Evolutionary conservation across 1,139 yeast genomes (phyloP).

Genomic region (Scheffersomyces insectosa): DNA sequence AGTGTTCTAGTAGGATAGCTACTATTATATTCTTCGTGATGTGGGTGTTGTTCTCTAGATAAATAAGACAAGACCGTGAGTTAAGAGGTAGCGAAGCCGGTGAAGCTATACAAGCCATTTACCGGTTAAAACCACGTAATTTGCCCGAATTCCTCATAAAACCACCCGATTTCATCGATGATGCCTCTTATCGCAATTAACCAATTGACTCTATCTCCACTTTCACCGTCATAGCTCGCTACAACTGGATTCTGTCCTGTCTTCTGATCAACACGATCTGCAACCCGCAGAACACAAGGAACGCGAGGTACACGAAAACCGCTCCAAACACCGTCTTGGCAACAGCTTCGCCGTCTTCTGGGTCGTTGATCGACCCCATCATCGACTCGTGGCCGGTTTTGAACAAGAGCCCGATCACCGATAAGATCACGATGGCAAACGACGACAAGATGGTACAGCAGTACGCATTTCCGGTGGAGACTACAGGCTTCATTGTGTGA

Average conservation of each 20-base stretch:
- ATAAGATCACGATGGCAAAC: slow-evolving; percentile 83
- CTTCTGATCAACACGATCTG: slow-evolving; percentile 68
- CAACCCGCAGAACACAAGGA: slow-evolving; percentile 86
- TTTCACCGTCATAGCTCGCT: not conserved
- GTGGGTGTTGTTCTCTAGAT: no score
- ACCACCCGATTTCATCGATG: no score
- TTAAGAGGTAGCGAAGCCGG: no score
- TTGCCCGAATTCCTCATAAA: no score
- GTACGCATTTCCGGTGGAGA: slow-evolving; percentile 78
- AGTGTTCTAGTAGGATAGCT: no score
- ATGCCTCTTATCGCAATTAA: no score
- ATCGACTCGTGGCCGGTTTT: slow-evolving; percentile 81
- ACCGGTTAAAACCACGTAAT: no score
- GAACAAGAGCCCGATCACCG: slow-evolving; percentile 82
- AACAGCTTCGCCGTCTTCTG: slow-evolving; percentile 90
- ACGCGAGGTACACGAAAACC: slow-evolving; percentile 75
- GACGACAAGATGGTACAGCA: slow-evolving; percentile 91
- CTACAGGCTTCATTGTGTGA: slow-evolving; percentile 25
- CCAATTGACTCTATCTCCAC: no score
- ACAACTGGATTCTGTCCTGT: slow-evolving; percentile 55
- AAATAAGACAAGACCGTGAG: no score
- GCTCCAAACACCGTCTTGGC: slow-evolving; percentile 91
- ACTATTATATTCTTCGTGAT: no score
- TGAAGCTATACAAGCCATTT: no score
- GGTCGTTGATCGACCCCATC: slow-evolving; percentile 90